These are phyloP conservation scores for Saccharum officinarum DNA, from an alignment of 176 grass and related monocot species.

Conservation along the genomic window DNA sequence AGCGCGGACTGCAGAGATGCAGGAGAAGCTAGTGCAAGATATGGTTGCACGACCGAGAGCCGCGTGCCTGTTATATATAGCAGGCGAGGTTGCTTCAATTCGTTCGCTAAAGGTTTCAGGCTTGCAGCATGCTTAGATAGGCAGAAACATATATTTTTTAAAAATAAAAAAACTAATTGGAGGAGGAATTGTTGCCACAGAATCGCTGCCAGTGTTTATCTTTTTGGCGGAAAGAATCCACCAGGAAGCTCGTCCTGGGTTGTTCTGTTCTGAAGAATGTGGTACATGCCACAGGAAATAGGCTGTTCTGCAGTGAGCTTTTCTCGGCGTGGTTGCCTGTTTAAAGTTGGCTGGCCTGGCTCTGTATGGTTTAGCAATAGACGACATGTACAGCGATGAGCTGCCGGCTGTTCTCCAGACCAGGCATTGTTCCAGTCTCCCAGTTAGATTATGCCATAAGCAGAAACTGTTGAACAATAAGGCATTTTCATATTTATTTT, in stretches of 20 bases:
- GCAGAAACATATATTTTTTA: neutral
- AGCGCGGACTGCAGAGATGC: neutral
- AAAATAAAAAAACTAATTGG: neutral
- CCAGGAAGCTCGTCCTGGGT: constrained; percentile 13
- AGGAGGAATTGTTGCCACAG: constrained; percentile 28
- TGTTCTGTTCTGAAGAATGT: constrained; percentile 18
- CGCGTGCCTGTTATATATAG: constrained; percentile 19
- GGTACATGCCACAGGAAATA: constrained; percentile 33
- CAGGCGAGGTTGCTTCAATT: constrained; percentile 23
- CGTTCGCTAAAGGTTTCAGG: neutral
- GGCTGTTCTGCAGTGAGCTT: constrained; percentile 27
- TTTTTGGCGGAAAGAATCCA: constrained; percentile 25
- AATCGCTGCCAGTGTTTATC: constrained; percentile 36
- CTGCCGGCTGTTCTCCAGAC: constrained; percentile 47
- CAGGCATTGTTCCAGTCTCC: constrained; percentile 24
- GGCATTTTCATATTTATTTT: too few relatives aligned
- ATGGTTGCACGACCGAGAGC: constrained; percentile 37
- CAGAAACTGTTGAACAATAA: too few relatives aligned
- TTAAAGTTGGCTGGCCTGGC: constrained; percentile 20
- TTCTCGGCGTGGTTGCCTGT: constrained; percentile 20
- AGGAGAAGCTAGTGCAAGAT: constrained; percentile 46
- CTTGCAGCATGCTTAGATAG: neutral
- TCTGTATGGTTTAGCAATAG: constrained; percentile 24
- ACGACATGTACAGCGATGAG: constrained; percentile 24
- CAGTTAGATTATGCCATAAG: constrained; percentile 20